Base-by-base conservation (phyloP, 208 protist genomes). In the Strigomonas galati region DNA sequence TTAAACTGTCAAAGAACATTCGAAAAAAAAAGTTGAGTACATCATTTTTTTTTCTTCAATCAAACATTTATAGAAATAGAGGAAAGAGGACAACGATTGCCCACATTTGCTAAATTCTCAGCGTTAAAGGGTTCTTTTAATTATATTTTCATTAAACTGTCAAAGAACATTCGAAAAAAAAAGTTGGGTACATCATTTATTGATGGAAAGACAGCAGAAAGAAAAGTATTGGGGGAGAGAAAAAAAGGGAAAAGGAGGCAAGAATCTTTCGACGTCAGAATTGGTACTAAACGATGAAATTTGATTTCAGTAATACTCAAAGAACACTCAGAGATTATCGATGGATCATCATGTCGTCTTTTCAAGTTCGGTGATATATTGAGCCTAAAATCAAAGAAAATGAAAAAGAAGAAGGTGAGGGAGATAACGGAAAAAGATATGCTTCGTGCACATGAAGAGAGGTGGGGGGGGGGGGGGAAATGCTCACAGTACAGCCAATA, bases 391-490 rank as follows among this genome's bases (percentile, higher is more conserved):
- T 19, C 1, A 56, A 24, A 55, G 48, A 62, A 64, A 48, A 31
- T 62, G 31, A 62, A 31, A 65, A 32, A 19, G 27, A 55, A 55
- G 21, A 17, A 7, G 21, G 17, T 24, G 40, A 51, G 54, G 53
- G n/a, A 37, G 17, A 6, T 7, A 40, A 54, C 26, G n/a, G 46
- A 37, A 9, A 9, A n/a, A n/a, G n/a, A n/a, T n/a, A n/a, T n/a
- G n/a, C n/a, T n/a, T n/a, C n/a, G n/a, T n/a, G n/a, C n/a, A n/a
- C n/a, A n/a, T n/a, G n/a, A n/a, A n/a, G n/a, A n/a, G n/a, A n/a
- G n/a, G n/a, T n/a, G n/a, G n/a, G n/a, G n/a, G 71, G 26, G 65
- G 19, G 53, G 28, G 58, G 63, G 55, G 69, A 71, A 71, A 71
- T n/a, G 58, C 1, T 2, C 28, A 37, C 15, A 56, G 57, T 65